Evolutionary conservation across 176 grass and related monocot genomes (phyloP).

Genomic region (Coix lacrymajobi): DNA sequence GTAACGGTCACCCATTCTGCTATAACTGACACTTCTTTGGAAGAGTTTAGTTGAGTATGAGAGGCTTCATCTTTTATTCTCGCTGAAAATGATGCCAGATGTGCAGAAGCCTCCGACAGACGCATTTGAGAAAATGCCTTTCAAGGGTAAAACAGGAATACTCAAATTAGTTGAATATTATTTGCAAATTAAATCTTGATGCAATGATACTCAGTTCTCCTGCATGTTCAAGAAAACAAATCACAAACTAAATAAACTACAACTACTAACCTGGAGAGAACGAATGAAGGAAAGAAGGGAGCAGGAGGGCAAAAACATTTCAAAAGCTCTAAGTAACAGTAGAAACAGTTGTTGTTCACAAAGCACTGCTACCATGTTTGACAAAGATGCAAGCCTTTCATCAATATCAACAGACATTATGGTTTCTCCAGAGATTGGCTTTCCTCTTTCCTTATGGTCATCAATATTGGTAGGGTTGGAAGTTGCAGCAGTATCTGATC

Average conservation of each 20-base stretch:
- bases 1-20: conserved; percentile 65
- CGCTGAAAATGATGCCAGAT: conserved; percentile 75
- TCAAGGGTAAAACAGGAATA: conserved; percentile 25
- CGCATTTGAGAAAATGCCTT: conserved; percentile 99
- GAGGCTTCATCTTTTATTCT: conserved; percentile 78
- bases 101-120: conserved; percentile 71
- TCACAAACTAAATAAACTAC: neutral
- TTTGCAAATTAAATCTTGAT: neutral
- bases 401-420: conserved; percentile 45
- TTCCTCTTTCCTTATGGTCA: conserved; percentile 41
- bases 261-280: conserved; percentile 72
- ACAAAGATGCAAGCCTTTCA: conserved; percentile 68
- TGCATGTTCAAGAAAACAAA: neutral
- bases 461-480: conserved; percentile 29
- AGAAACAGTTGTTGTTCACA: conserved; percentile 90
- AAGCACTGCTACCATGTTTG: conserved; percentile 86
- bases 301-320: conserved; percentile 91
- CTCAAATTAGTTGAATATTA: conserved; percentile 26
- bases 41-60: conserved; percentile 35
- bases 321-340: conserved; percentile 84
- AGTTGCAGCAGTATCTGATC: conserved; percentile 30
- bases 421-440: conserved; percentile 22
- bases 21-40: conserved; percentile 57
- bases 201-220: neutral
- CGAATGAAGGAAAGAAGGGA: conserved; percentile 85